Conservation (phyloP, 768 basidiomycete species). For the Trametes villosa region DNA sequence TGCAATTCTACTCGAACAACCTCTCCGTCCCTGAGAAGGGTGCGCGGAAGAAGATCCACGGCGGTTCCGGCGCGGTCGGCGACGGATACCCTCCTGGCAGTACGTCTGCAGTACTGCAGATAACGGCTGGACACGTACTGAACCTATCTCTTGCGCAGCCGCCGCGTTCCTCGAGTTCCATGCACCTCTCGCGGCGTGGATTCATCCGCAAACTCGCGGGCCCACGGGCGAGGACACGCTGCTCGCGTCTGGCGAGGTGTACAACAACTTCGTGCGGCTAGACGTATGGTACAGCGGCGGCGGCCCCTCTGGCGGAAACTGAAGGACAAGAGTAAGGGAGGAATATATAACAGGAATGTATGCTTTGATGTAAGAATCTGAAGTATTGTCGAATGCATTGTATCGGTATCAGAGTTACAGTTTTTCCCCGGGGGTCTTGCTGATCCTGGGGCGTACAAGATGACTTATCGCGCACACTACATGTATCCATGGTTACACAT, state of each 20-base stretch:
- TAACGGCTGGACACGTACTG: not conserved
- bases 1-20: conserved; percentile 76
- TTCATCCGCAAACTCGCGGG: conserved; percentile 52
- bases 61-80: conserved; percentile 62
- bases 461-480: no score
- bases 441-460: no score
- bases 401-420: no score
- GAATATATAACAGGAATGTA: no score
- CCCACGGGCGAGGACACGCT: conserved; percentile 62
- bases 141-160: conserved; percentile 9
- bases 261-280: conserved; percentile 70
- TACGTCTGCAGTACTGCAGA: conserved; percentile 37
- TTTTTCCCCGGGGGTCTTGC: no score
- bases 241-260: conserved; percentile 70
- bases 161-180: conserved; percentile 41
- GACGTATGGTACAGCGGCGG: conserved; percentile 45
- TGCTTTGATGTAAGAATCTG: no score
- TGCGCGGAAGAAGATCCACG: conserved; percentile 74
- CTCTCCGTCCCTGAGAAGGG: conserved; percentile 51
- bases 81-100: conserved; percentile 61
- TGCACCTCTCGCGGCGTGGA: conserved; percentile 65
- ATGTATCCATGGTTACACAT: no score
- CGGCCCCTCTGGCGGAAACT: no score
- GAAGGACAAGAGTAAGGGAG: no score
- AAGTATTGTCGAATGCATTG: no score